Conservation (phyloP, 768 basidiomycete genomes). For the Hydnum rufescens region DNA sequence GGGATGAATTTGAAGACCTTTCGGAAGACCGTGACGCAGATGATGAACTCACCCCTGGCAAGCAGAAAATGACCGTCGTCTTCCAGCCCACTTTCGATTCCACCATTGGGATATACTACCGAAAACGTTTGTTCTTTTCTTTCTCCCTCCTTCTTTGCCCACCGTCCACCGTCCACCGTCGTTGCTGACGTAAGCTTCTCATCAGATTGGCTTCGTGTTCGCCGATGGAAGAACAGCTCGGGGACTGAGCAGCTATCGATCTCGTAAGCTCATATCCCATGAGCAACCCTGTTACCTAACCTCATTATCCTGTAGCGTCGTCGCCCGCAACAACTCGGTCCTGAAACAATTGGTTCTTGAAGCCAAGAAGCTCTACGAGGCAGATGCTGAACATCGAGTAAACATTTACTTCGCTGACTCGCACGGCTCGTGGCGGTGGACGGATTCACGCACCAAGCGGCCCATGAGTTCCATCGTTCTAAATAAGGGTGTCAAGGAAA, state of each 20-base stretch:
- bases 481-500: conserved; percentile 77
- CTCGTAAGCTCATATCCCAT: not conserved
- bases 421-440: conserved; percentile 53
- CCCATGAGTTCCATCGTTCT: conserved; percentile 78
- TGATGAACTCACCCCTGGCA: not conserved
- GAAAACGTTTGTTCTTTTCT: not conserved
- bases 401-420: conserved; percentile 82
- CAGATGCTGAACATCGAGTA: conserved; percentile 68
- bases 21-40: not conserved
- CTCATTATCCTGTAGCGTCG: conserved; percentile 31
- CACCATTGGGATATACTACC: conserved; percentile 1
- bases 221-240: not conserved
- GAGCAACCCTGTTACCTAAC: not conserved
- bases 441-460: conserved; percentile 70
- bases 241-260: not conserved
- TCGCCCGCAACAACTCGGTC: conserved; percentile 64
- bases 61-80: conserved; percentile 1
- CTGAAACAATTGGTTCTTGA: conserved; percentile 78
- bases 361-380: conserved; percentile 79
- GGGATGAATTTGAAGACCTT: not conserved
- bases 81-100: not conserved
- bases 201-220: conserved; percentile 1
- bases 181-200: not conserved
- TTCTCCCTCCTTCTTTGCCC: not conserved
- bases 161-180: not conserved